Base-by-base conservation (phyloP, 306 rosid species). In the Fragaria nilgerrensis region DNA sequence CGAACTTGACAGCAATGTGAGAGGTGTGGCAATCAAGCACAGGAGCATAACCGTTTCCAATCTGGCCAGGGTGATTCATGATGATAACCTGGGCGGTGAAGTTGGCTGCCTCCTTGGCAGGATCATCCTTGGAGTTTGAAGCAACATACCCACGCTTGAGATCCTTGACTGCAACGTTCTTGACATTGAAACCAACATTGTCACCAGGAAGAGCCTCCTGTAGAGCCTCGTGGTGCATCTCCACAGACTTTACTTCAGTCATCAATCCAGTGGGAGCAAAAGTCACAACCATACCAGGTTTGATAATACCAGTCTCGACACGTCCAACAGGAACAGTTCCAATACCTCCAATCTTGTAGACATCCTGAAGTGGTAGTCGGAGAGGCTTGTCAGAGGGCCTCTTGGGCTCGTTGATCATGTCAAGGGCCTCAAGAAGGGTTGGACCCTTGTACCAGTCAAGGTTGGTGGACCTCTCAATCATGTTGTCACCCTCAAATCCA, bases 361-460 rank as follows among this genome's bases (percentile, higher is more conserved):
- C 98, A 58, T 93, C 98, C 92, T 93, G 98, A 61, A 93, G 98
- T 20, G 98, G 98, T 10, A 93, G 84, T 0, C 98, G 85, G 44
- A 93, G 94, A 12, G 98, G 96, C 85, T 93, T 93, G 92, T 93
- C 98, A 2, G 92, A 20, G 22, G 98, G 98, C 70, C 98, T 88
- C 89, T 91, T 93, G 15, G 98, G 98, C 83, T 93, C 98, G 0
- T 64, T 69, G 81, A 93, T 79, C 80, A 68, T 20, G 83, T 93
- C 98, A 50, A 93, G 98, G 29, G 98, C 96, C 62, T 91, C 97
- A 23, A 93, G 97, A 72, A 93, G 95, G 56, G 97, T 93, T 25
- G 98, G 98, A 7, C 98, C 98, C 93, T 93, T 93, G 88, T 93
- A 93, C 98, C 98, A 93, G 83, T 93, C 98, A 15, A 93, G 97